Evolutionary conservation across 1,284 basidiomycete species (phyloP).

Genomic region (Ustilago esculenta): DNA sequence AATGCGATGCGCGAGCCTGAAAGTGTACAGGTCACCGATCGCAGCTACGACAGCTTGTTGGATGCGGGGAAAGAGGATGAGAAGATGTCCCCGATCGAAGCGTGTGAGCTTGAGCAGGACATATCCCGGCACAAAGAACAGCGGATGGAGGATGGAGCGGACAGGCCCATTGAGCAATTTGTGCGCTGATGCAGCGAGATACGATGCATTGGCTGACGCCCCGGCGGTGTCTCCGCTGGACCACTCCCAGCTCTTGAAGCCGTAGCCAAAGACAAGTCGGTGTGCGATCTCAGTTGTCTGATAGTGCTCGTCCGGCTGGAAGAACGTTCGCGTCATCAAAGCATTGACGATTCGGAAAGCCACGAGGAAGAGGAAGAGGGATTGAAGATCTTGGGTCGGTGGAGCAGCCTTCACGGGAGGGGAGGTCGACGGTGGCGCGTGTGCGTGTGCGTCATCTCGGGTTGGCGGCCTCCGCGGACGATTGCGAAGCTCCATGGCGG

Average conservation of each 20-base stretch:
- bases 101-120: conserved; percentile 74
- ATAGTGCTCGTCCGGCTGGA: conserved; percentile 98
- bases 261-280: conserved; percentile 86
- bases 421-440: no score
- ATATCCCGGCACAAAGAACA: conserved; percentile 80
- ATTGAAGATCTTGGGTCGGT: conserved; percentile 11
- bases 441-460: background rate
- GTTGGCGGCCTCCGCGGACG: background rate
- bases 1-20: conserved; percentile 73
- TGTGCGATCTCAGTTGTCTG: conserved; percentile 95
- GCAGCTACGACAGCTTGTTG: conserved; percentile 84
- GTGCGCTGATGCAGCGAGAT: background rate
- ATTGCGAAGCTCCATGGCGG: conserved; percentile 3
- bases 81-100: conserved; percentile 70
- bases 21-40: conserved; percentile 80
- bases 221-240: background rate
- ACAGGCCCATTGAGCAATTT: conserved; percentile 58
- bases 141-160: conserved; percentile 66
- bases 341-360: conserved; percentile 70
- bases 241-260: conserved; percentile 98
- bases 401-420: no score
- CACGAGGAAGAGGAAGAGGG: conserved; percentile 54
- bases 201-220: background rate
- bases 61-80: conserved; percentile 73
- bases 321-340: conserved; percentile 82